Evolutionary conservation across 2,329 filamentous ascomycete genomes (phyloP), one percentile per base, ranked within the genome.

Genomic region (Neocatenulostroma microsporum): DNA sequence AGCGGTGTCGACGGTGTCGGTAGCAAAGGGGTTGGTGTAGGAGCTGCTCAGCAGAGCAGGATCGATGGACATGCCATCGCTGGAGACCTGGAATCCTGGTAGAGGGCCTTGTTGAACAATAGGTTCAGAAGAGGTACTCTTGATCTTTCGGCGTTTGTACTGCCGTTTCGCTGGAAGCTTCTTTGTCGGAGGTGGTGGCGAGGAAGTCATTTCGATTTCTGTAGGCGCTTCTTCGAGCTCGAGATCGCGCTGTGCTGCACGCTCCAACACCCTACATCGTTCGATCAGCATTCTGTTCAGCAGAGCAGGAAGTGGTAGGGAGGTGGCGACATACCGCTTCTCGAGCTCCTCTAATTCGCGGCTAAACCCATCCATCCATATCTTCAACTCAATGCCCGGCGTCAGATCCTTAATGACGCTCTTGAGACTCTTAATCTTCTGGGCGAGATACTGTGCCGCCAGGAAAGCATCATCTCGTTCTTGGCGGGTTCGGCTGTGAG

Each of bases 281-380:
- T 24, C 9, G 23, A n/a, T 24, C n/a, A 8, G 23, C 23, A 24
- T 10, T 24, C 26, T n/a, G n/a, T n/a, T n/a, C n/a, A n/a, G n/a
- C n/a, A n/a, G n/a, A n/a, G n/a, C n/a, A n/a, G n/a, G n/a, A n/a
- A n/a, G n/a, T n/a, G n/a, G n/a, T n/a, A n/a, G n/a, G n/a, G n/a
- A n/a, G n/a, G n/a, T n/a, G n/a, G 34, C 26, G 18, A 37, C 34
- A 8, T 17, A 37, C 34, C 5, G 18, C 14, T 12, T 4, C 20
- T 37, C 26, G 19, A 37, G 30, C n/a, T 4, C 8, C 21, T 37
- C 34, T 19, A 37, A n/a, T 5, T 37, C 34, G 12, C 15, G 14
- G 20, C 34, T 30, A 15, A 30, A 37, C 23, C 25, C 33, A 17
- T 13, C 3, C 21, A 34, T 10, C 21, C 3, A 7, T 10, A 34